These are phyloP conservation scores for Lachancea fermentati DNA, from an alignment of 805 yeast species.

Conservation along the genomic window DNA sequence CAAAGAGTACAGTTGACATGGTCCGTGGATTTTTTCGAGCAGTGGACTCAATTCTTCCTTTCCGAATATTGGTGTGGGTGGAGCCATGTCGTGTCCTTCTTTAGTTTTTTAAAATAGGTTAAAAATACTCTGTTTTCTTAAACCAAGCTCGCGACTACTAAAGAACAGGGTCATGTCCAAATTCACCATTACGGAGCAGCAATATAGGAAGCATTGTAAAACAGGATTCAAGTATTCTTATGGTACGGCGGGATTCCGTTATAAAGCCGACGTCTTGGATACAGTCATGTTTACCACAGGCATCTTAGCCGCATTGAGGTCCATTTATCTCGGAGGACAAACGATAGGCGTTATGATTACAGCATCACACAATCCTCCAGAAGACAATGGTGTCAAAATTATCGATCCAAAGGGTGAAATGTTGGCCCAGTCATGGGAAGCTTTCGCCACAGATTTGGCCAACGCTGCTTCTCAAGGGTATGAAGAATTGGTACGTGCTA, in stretches of 20 bases:
- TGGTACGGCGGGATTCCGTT: constrained; percentile 98
- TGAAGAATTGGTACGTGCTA: constrained; percentile 36
- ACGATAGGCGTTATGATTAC: constrained; percentile 95
- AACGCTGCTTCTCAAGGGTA: constrained; percentile 46
- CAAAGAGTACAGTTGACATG: constrained; percentile 36
- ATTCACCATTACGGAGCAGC: constrained; percentile 15
- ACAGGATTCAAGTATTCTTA: constrained; percentile 52
- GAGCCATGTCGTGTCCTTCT: constrained; percentile 36
- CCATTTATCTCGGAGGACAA: constrained; percentile 60
- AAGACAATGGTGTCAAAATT: constrained; percentile 88
- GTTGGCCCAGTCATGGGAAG: constrained; percentile 83
- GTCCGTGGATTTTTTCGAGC: constrained; percentile 18
- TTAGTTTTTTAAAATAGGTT: neutral
- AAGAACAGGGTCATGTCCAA: constrained; percentile 11
- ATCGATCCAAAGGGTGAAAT: constrained; percentile 91
- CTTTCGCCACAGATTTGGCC: constrained; percentile 71
- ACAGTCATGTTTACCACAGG: constrained; percentile 83
- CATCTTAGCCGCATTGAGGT: constrained; percentile 73
- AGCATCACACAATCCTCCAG: constrained; percentile 91
- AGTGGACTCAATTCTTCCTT: constrained; percentile 32
- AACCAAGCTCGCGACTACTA: neutral
- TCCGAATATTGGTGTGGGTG: constrained; percentile 42
- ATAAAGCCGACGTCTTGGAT: constrained; percentile 61
- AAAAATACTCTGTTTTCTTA: too few relatives aligned
- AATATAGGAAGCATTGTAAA: constrained; percentile 31